phyloP scores from a whole-genome alignment of 1,139 yeast species.

The Suhomyces bribrorum region DNA sequence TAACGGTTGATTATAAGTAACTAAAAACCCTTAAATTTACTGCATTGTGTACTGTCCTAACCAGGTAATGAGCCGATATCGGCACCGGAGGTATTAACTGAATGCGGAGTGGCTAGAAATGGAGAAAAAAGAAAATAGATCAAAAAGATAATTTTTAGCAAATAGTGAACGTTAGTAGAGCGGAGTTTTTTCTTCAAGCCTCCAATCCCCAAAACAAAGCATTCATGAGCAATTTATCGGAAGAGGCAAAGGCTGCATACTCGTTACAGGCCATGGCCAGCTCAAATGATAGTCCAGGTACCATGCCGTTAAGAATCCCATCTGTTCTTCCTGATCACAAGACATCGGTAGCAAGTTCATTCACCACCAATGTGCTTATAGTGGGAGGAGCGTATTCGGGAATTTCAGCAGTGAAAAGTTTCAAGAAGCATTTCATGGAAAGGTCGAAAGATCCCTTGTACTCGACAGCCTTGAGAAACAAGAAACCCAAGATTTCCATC shows the following conservation, averaged over 20 bases:
- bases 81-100: conserved; percentile 7
- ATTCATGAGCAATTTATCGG: not conserved
- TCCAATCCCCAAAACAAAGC: not conserved
- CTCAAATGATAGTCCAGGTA: not conserved
- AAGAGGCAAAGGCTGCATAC: not conserved
- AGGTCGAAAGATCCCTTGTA: conserved; percentile 13
- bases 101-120: not conserved
- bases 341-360: conserved; percentile 7
- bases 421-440: conserved; percentile 32
- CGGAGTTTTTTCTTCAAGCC: not conserved
- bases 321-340: conserved; percentile 1
- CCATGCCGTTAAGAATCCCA: conserved; percentile 14
- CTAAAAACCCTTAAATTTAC: not conserved
- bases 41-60: too few species aligned
- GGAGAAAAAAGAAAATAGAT: conserved; percentile 4
- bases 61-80: conserved; percentile 6
- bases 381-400: conserved; percentile 61
- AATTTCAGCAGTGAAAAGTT: conserved; percentile 39
- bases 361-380: conserved; percentile 36
- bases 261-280: not conserved
- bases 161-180: not conserved
- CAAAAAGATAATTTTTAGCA: conserved; percentile 7
- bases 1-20: too few species aligned
- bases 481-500: conserved; percentile 30
- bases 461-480: conserved; percentile 12